These are phyloP conservation scores for Lasiodiplodia theobromae DNA, from an alignment of 2,329 filamentous ascomycete species.

Conservation along the genomic window DNA sequence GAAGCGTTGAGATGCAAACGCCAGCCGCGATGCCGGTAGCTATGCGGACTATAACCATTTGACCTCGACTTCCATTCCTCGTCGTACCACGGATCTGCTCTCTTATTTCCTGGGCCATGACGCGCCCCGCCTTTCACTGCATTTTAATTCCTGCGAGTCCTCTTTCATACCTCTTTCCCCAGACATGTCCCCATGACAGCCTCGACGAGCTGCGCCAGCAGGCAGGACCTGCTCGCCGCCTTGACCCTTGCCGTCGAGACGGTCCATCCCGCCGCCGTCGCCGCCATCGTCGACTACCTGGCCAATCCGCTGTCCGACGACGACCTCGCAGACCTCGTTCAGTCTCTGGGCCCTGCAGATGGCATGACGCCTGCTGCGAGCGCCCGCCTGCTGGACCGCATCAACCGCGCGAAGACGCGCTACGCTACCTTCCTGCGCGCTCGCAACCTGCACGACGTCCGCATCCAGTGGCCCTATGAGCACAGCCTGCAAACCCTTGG, in stretches of 20 bases:
- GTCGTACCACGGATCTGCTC: conserved; percentile 28
- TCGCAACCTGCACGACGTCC: conserved; percentile 17
- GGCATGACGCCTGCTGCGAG: neutral
- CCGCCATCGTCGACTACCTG: conserved; percentile 26
- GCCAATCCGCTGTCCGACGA: conserved; percentile 21
- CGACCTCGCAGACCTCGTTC: conserved; percentile 17
- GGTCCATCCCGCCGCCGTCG: conserved; percentile 9
- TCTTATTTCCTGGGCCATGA: conserved; percentile 8
- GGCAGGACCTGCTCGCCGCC: conserved; percentile 24
- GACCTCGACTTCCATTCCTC: conserved; percentile 27
- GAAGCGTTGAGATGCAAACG: conserved; percentile 23
- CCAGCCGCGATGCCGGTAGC: conserved; percentile 14
- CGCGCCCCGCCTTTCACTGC: neutral
- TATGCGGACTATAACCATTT: conserved; percentile 23
- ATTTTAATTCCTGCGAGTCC: conserved; percentile 5
- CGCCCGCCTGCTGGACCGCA: conserved; percentile 5
- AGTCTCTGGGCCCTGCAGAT: neutral
- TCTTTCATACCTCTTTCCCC: conserved; percentile 5
- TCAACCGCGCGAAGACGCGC: conserved; percentile 26
- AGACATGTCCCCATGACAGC: conserved; percentile 1
- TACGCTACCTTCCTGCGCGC: conserved; percentile 28
- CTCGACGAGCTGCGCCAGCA: conserved; percentile 1
- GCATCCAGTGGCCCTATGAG: conserved; percentile 15
- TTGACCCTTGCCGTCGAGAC: conserved; percentile 22
- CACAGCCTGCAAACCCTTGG: conserved; percentile 4